These are phyloP conservation scores for Diaporthe vexans DNA, from an alignment of 2,329 filamentous ascomycete species.

Conservation along the genomic window DNA sequence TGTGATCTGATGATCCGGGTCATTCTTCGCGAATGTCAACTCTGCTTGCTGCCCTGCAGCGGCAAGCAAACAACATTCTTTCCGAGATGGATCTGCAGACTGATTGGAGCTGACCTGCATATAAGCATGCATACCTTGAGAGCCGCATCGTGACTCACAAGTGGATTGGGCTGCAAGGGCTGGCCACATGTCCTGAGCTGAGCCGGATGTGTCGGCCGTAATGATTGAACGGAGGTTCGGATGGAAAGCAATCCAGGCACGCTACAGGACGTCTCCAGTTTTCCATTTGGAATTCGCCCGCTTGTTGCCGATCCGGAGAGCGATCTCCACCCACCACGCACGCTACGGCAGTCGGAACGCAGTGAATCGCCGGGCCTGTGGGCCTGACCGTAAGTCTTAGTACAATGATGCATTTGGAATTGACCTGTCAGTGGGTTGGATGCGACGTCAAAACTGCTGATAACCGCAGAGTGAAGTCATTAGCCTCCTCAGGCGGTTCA, in stretches of 20 bases:
- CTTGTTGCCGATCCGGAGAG: not conserved
- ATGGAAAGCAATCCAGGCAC: not conserved
- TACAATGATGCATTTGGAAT: not conserved
- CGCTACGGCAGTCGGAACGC: not conserved
- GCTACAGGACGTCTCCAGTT: not conserved
- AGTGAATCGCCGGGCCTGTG: constrained; percentile 6
- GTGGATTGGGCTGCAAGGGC: not conserved
- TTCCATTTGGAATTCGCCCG: constrained; percentile 1
- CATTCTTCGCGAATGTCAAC: not conserved
- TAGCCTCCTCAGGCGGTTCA: not conserved
- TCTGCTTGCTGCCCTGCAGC: not conserved
- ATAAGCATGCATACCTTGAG: not conserved
- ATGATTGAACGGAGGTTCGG: not conserved
- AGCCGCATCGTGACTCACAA: not conserved
- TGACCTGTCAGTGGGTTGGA: not conserved
- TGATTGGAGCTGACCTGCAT: not conserved
- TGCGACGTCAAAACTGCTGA: constrained; percentile 1
- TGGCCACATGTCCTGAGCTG: not conserved
- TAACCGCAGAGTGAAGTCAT: constrained; percentile 26
- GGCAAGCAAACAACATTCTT: not conserved
- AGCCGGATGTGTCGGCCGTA: constrained; percentile 2
- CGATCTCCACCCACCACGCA: not conserved
- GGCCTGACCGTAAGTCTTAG: constrained; percentile 22
- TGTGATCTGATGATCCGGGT: too few relatives aligned
- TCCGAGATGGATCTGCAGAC: not conserved